Conservation (phyloP, 106 monocot species). For the Triglochin maritima region DNA sequence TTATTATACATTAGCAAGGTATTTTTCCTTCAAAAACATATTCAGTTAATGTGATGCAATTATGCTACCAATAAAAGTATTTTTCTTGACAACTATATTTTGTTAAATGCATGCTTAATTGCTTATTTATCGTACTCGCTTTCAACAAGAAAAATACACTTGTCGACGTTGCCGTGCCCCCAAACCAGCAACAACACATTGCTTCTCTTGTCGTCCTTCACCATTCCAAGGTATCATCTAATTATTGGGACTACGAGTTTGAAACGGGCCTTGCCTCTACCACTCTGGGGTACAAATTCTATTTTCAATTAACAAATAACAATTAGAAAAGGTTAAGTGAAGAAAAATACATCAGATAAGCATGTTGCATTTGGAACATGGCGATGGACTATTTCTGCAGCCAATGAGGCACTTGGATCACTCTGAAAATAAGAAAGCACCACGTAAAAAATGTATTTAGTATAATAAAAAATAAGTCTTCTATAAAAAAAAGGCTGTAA, state of each 20-base stretch:
- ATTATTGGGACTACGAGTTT: background rate
- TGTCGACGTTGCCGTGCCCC: no score
- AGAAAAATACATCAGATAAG: slow-evolving; percentile 64
- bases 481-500: background rate
- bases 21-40: no score
- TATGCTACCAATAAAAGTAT: no score
- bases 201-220: background rate
- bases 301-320: background rate
- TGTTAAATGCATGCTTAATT: no score
- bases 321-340: background rate
- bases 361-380: slow-evolving; percentile 68
- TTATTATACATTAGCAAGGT: background rate
- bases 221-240: background rate
- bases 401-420: slow-evolving; percentile 39
- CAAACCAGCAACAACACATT: no score
- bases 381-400: slow-evolving; percentile 57
- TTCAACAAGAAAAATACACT: no score
- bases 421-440: slow-evolving; percentile 25
- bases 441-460: no score
- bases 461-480: background rate
- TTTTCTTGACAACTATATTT: no score
- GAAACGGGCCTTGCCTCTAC: background rate
- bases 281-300: background rate
- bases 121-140: no score
- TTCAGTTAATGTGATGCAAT: no score